These are phyloP conservation scores for Phytophthora pini DNA, from an alignment of 352 stramenopile genomes.

Conservation along the genomic window DNA sequence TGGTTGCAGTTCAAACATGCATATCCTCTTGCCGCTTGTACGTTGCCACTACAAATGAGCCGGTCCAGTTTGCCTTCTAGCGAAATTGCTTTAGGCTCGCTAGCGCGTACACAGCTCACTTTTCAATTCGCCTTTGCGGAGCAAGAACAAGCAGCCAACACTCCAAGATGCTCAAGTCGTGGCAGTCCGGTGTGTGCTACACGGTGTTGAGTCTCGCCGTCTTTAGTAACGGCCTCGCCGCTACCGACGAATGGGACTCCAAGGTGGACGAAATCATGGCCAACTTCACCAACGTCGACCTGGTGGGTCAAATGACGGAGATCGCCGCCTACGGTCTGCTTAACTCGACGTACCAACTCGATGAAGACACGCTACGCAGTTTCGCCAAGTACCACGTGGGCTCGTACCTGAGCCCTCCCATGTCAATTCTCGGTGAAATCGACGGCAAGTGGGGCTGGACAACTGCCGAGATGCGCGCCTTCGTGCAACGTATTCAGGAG, in stretches of 20 bases:
- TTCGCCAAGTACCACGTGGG: conserved; percentile 52
- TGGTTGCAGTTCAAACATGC: too few species aligned
- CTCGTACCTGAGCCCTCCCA: conserved; percentile 81
- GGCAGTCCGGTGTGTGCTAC: conserved; percentile 22
- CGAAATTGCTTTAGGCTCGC: too few species aligned
- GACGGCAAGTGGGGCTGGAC: conserved; percentile 44
- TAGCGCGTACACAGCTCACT: conserved; percentile 12
- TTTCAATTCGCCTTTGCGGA: conserved; percentile 28
- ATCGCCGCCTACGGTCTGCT: conserved; percentile 79
- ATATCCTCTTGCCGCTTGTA: too few species aligned
- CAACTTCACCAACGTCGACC: conserved; percentile 31
- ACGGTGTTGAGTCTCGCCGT: conserved; percentile 17
- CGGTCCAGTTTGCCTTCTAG: too few species aligned
- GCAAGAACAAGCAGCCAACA: conserved; percentile 12
- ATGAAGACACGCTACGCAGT: too few species aligned
- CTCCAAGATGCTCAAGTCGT: conserved; percentile 36
- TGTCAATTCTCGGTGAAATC: conserved; percentile 13
- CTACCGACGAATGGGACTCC: conserved; percentile 28
- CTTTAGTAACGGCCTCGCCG: conserved; percentile 10
- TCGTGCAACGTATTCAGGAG: conserved; percentile 74
- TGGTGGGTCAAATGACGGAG: conserved; percentile 90
- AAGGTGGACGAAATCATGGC: conserved; percentile 33
- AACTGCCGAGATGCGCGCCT: conserved; percentile 55
- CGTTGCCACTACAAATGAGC: too few species aligned
- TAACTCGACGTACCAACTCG: conserved; percentile 38